A percentile compares a stretch with the other conserved stretches of the same genome.
These are phyloP conservation scores for Exobasidium cylindrosporum DNA, from an alignment of 1,284 basidiomycete genomes.

Conservation along the genomic window DNA sequence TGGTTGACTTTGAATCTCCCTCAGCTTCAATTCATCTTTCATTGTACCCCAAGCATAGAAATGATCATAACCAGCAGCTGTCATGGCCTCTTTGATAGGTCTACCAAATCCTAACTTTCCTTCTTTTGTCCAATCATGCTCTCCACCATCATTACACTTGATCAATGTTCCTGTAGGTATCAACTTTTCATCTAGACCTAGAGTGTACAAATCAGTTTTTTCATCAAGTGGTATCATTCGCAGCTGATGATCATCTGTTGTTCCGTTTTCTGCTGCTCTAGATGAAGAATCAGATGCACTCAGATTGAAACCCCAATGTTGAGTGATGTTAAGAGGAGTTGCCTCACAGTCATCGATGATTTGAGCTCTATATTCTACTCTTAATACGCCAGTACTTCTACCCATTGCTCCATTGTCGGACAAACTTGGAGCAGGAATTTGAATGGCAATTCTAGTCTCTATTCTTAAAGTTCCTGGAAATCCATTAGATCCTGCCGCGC, in stretches of 20 bases:
- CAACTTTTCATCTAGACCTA: slow-evolving; percentile 29
- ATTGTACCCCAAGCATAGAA: slow-evolving; percentile 45
- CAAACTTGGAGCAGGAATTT: background rate
- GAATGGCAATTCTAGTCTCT: slow-evolving; percentile 36
- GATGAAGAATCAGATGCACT: slow-evolving; percentile 18
- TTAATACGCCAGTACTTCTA: slow-evolving; percentile 27
- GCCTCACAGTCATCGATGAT: slow-evolving; percentile 21
- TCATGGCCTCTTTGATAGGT: slow-evolving; percentile 22
- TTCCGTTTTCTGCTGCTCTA: slow-evolving; percentile 4
- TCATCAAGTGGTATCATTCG: slow-evolving; percentile 24
- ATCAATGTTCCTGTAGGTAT: slow-evolving; percentile 37
- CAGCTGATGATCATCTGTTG: slow-evolving; percentile 35
- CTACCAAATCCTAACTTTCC: slow-evolving; percentile 20
- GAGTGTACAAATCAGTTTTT: slow-evolving; percentile 24
- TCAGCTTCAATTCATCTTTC: background rate
- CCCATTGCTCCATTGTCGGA: slow-evolving; percentile 13
- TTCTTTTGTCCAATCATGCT: slow-evolving; percentile 20
- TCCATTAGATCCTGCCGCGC: slow-evolving; percentile 40
- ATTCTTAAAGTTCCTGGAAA: slow-evolving; percentile 41
- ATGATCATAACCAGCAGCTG: slow-evolving; percentile 40
- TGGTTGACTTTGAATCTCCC: background rate
- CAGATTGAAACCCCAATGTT: slow-evolving; percentile 53
- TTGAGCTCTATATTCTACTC: slow-evolving; percentile 42
- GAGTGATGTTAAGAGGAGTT: slow-evolving; percentile 52
- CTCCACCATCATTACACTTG: slow-evolving; percentile 8